Base-by-base conservation (phyloP, 2,329 filamentous ascomycete genomes). In the Sporothrix protearum region DNA sequence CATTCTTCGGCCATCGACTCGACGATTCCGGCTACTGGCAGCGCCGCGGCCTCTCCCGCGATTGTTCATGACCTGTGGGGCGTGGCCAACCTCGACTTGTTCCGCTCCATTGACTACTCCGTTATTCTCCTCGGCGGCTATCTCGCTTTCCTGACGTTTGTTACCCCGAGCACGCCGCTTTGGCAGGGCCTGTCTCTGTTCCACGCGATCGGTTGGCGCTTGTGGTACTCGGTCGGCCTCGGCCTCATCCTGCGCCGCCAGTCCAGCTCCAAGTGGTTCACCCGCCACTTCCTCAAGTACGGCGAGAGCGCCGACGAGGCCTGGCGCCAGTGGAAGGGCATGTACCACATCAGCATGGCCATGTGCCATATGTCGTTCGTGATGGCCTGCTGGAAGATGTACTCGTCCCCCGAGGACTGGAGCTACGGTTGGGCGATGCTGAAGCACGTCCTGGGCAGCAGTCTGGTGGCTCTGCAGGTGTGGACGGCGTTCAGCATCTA, bases 251-350 rank as follows among this genome's bases (percentile, higher is more conserved):
- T 99, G 64, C 89, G 93, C 76, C 86, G 88, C 71, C 96, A 99
- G 80, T 97, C 95, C 25, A 91, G 91, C 77, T 89, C 91, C 81
- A 98, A 98, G 83, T 89, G 92, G 80, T 98, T 96, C 93, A 98
- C 95, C 19, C 89, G 96, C 33, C 96, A 99, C 83, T 99, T 98
- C 79, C 88, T 99, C 82, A 99, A 99, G 80, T 97, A 91, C 77
- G 96, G 96, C 73, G 96, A 98, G 80, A 94, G 88, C 73, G 90
- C 90, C 2, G 91, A 91, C 73, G 96, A 98, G 81, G 95, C 95
- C 3, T 99, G 96, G 96, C 90, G 91, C 71, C 95, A 99, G 80
- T 99, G 96, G 96, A 98, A 97, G 82, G 93, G 92, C 42, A 89
- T 97, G 77, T 97, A 97, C 78, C 93, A 99, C 79, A 85, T 98